Evolutionary conservation across 2,329 filamentous ascomycete species (phyloP).

Genomic region (Fusarium veterinarium): DNA sequence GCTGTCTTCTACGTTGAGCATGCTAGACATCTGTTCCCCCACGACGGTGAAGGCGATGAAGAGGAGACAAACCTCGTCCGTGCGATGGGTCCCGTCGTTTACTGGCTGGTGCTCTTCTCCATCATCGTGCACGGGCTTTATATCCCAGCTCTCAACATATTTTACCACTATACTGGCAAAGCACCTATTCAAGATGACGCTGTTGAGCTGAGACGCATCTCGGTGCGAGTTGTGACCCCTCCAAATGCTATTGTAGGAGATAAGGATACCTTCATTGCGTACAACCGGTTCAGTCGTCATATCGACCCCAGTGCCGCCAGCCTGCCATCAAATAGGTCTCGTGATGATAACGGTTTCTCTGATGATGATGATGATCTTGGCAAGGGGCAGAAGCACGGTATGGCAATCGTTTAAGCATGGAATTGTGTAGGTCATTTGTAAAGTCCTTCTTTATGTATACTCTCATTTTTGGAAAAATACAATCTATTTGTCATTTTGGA

Average conservation of each 20-base stretch:
- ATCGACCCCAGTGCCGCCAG: not conserved
- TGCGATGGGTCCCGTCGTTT: slow-evolving; percentile 55
- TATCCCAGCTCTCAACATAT: slow-evolving; percentile 51
- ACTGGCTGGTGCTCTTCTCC: slow-evolving; percentile 52
- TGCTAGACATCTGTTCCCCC: slow-evolving; percentile 54
- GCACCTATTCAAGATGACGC: slow-evolving; percentile 49
- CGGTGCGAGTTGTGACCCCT: not conserved
- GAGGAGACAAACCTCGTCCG: slow-evolving; percentile 51
- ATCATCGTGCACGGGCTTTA: slow-evolving; percentile 52
- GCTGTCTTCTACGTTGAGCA: slow-evolving; percentile 78
- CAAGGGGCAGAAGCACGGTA: not conserved
- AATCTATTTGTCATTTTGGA: not conserved
- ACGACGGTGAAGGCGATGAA: slow-evolving; percentile 48
- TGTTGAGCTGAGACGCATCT: not conserved
- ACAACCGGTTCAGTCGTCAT: slow-evolving; percentile 23
- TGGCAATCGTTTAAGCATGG: not conserved
- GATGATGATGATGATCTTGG: not conserved
- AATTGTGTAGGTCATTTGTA: not conserved
- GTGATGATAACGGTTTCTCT: too few species aligned
- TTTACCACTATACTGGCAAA: slow-evolving; percentile 45
- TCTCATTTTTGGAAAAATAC: not conserved
- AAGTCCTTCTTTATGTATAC: not conserved
- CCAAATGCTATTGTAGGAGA: not conserved
- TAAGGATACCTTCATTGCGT: slow-evolving; percentile 1
- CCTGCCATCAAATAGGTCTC: too few species aligned